A percentile compares a stretch with the other conserved stretches of the same genome.
These are phyloP conservation scores for Eucommia ulmoides DNA, from an alignment of 257 asterid species.

Conservation along the genomic window DNA sequence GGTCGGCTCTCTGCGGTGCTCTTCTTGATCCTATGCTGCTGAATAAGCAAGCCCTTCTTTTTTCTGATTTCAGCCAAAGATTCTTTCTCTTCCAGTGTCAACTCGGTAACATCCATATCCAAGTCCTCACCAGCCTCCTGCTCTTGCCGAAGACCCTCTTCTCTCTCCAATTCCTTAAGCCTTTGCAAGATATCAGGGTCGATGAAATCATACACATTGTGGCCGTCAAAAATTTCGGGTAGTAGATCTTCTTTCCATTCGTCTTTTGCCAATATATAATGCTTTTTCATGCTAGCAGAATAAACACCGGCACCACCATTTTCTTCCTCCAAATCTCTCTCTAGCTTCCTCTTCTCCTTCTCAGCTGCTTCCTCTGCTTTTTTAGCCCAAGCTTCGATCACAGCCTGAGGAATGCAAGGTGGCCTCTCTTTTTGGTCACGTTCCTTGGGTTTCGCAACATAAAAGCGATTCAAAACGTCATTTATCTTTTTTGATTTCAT, in stretches of 20 bases:
- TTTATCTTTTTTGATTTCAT: slow-evolving; percentile 84
- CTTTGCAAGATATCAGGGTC: slow-evolving; percentile 83
- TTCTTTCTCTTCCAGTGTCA: slow-evolving; percentile 60
- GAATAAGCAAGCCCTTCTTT: slow-evolving; percentile 73
- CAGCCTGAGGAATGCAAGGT: slow-evolving; percentile 69
- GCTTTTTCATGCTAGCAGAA: slow-evolving; percentile 89
- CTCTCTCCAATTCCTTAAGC: slow-evolving; percentile 85
- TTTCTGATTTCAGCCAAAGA: slow-evolving; percentile 58
- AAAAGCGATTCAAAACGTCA: slow-evolving; percentile 86
- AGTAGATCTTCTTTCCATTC: slow-evolving; percentile 87
- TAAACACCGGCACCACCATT: slow-evolving; percentile 99
- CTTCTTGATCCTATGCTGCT: too few relatives aligned
- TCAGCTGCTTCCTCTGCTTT: slow-evolving; percentile 40
- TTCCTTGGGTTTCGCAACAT: slow-evolving; percentile 85
- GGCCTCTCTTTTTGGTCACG: slow-evolving; percentile 88
- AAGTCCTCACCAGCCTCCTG: slow-evolving; percentile 54
- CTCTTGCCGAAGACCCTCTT: slow-evolving; percentile 76
- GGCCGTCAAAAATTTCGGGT: slow-evolving; percentile 91
- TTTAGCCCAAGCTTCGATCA: slow-evolving; percentile 66
- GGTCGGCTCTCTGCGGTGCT: slow-evolving; percentile 86
- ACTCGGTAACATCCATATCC: slow-evolving; percentile 83
- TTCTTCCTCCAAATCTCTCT: slow-evolving; percentile 83
- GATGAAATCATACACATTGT: slow-evolving; percentile 80
- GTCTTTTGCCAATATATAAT: slow-evolving; percentile 61
- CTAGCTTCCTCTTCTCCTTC: slow-evolving; percentile 63